A percentile compares a stretch with the other conserved stretches of the same genome.
Conservation (phyloP, 768 basidiomycete genomes). For the Mycena alexandri region DNA sequence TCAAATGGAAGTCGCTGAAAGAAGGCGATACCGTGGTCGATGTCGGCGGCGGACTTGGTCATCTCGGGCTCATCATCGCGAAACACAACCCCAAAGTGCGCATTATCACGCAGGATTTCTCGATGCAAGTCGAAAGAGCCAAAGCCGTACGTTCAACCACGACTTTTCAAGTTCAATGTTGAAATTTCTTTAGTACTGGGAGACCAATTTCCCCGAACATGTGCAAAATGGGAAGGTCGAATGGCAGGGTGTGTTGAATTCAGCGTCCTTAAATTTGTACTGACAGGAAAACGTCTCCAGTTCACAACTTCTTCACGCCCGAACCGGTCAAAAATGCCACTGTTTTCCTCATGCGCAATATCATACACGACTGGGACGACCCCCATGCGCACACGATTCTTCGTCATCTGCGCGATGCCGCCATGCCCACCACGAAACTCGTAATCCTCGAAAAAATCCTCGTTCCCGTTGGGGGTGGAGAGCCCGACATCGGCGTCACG, state of each 20-base stretch:
- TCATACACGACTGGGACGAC: constrained; percentile 50
- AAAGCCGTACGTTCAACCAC: constrained; percentile 23
- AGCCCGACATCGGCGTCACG: not conserved
- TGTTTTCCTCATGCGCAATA: constrained; percentile 44
- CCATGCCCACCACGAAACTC: constrained; percentile 41
- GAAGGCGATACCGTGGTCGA: constrained; percentile 45
- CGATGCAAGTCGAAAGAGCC: not conserved
- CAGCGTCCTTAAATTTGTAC: constrained; percentile 29
- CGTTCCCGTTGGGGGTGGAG: constrained; percentile 6
- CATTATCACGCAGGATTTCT: constrained; percentile 46
- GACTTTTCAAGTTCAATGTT: not conserved
- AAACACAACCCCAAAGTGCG: constrained; percentile 39
- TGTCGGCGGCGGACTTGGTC: constrained; percentile 49
- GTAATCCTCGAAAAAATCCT: constrained; percentile 45
- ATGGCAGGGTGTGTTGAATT: constrained; percentile 12
- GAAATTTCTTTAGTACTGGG: constrained; percentile 14
- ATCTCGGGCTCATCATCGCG: constrained; percentile 40
- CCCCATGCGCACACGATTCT: constrained; percentile 41
- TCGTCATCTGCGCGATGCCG: constrained; percentile 42
- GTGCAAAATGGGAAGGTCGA: constrained; percentile 21
- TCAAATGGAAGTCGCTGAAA: constrained; percentile 42
- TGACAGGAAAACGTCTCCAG: constrained; percentile 31
- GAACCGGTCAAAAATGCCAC: constrained; percentile 43
- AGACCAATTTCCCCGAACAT: constrained; percentile 15
- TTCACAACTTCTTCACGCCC: constrained; percentile 30